Evolutionary conservation across 352 stramenopile genomes (phyloP).

Genomic region (Halophytophthora polymorphica): DNA sequence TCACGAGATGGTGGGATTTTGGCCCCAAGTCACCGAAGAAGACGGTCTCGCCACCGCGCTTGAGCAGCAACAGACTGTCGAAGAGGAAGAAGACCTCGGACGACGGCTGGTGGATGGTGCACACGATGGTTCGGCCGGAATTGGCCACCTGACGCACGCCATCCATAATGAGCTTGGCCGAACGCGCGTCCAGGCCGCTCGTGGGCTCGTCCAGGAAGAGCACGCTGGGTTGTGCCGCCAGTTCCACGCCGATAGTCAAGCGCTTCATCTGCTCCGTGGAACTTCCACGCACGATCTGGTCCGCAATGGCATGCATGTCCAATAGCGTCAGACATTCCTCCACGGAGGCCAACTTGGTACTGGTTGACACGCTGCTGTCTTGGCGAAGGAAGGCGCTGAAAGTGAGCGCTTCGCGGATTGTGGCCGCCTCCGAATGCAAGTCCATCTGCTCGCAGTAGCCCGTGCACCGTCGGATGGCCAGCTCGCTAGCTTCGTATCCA

Average conservation of each 20-base stretch:
- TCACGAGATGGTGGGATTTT: constrained; percentile 26
- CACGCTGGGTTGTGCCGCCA: constrained; percentile 29
- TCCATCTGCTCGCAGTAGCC: constrained; percentile 79
- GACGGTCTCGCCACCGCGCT: constrained; percentile 65
- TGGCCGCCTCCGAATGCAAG: constrained; percentile 78
- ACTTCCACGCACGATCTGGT: constrained; percentile 23
- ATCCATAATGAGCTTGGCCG: constrained; percentile 55
- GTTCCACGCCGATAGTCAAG: constrained; percentile 34
- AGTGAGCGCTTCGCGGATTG: constrained; percentile 81
- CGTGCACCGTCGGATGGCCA: constrained; percentile 32
- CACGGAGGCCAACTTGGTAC: constrained; percentile 45
- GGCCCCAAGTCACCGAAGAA: constrained; percentile 76
- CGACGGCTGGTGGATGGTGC: constrained; percentile 25
- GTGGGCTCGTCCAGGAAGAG: constrained; percentile 48
- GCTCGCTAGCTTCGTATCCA: constrained; percentile 13
- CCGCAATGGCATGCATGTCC: constrained; percentile 49
- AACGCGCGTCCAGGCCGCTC: constrained; percentile 56
- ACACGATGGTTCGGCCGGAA: constrained; percentile 69
- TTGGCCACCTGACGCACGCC: constrained; percentile 48
- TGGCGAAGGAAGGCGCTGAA: constrained; percentile 83
- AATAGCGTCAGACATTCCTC: constrained; percentile 80
- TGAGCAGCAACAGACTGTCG: constrained; percentile 75
- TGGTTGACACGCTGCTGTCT: constrained; percentile 27
- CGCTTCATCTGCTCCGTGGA: constrained; percentile 39
- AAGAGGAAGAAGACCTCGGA: constrained; percentile 44